Evolutionary conservation across 1,284 basidiomycete species (phyloP).

Genomic region (Crocinoboletus sp.): DNA sequence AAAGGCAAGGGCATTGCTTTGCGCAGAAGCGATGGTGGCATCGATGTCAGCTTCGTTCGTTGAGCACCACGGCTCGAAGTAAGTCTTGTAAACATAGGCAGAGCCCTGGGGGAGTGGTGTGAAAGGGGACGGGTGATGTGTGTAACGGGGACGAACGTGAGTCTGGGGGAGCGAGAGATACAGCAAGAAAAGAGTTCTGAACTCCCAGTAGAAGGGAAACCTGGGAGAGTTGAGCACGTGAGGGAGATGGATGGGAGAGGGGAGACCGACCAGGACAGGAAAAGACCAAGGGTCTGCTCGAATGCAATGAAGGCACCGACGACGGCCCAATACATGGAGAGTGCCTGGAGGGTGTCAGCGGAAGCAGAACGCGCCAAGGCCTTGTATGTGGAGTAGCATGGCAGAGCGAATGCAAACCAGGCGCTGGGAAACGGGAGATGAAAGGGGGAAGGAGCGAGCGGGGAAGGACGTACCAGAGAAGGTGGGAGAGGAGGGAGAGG

Average conservation of each 20-base stretch:
- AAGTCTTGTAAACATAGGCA: conserved; percentile 62
- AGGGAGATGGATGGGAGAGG: neutral
- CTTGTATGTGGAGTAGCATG: conserved; percentile 62
- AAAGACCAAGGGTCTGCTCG: conserved; percentile 65
- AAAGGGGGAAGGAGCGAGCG: neutral
- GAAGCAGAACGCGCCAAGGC: conserved; percentile 55
- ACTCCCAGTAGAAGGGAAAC: conserved; percentile 78
- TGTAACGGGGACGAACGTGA: conserved; percentile 43
- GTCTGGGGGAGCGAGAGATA: conserved; percentile 73
- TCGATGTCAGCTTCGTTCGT: conserved; percentile 68
- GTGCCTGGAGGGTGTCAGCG: conserved; percentile 42
- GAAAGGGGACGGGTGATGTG: neutral
- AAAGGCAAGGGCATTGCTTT: conserved; percentile 49
- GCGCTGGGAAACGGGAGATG: conserved; percentile 37
- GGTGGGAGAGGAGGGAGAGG: conserved; percentile 44
- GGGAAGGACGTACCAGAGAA: conserved; percentile 24
- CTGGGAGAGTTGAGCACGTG: conserved; percentile 35
- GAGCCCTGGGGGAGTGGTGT: conserved; percentile 51
- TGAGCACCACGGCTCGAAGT: conserved; percentile 62
- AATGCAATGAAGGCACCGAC: conserved; percentile 51
- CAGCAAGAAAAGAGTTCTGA: conserved; percentile 66
- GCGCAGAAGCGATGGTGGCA: conserved; percentile 51
- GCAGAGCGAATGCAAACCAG: conserved; percentile 65
- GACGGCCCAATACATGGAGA: conserved; percentile 55
- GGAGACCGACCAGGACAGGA: conserved; percentile 61